Percentiles rank a stretch among this genome's conserved stretches.
These are phyloP conservation scores for Aspergillus sp. DNA, from an alignment of 2,329 filamentous ascomycete species.

Conservation along the genomic window DNA sequence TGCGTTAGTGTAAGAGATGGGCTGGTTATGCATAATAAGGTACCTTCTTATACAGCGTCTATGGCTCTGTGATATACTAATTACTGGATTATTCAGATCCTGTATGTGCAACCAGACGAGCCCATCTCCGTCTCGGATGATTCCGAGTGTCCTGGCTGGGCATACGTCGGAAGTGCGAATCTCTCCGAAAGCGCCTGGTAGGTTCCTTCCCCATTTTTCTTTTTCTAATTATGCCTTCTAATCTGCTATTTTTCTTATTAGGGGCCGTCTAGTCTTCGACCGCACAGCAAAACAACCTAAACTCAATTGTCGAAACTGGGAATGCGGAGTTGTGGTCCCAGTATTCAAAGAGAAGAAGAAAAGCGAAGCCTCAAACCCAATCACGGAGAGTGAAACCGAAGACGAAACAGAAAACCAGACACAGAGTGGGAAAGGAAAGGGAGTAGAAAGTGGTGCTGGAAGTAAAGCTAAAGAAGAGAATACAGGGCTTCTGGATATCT, in stretches of 20 bases:
- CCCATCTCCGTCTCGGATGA: conserved; percentile 23
- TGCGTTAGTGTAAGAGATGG: conserved; percentile 69
- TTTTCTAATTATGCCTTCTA: not conserved
- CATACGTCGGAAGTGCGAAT: conserved; percentile 88
- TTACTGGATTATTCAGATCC: conserved; percentile 23
- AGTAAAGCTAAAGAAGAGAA: conserved; percentile 2
- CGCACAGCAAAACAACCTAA: conserved; percentile 66
- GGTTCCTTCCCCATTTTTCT: conserved; percentile 34
- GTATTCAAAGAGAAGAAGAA: conserved; percentile 35
- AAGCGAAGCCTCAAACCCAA: not conserved
- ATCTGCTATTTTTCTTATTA: conserved; percentile 31
- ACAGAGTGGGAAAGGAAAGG: conserved; percentile 28
- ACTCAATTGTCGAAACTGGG: conserved; percentile 88
- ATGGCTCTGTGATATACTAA: not conserved
- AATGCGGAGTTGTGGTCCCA: conserved; percentile 82
- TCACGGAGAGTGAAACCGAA: not conserved
- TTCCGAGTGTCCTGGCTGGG: conserved; percentile 60
- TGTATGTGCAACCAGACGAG: conserved; percentile 33
- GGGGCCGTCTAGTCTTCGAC: conserved; percentile 76
- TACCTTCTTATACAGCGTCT: conserved; percentile 40
- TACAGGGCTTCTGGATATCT: conserved; percentile 27
- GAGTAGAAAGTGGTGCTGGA: not conserved
- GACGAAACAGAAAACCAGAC: not conserved
- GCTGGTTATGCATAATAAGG: conserved; percentile 85
- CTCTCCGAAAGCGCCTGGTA: conserved; percentile 90